Conservation (phyloP, 1,139 yeast genomes). For the Waltiozyma sp. region DNA sequence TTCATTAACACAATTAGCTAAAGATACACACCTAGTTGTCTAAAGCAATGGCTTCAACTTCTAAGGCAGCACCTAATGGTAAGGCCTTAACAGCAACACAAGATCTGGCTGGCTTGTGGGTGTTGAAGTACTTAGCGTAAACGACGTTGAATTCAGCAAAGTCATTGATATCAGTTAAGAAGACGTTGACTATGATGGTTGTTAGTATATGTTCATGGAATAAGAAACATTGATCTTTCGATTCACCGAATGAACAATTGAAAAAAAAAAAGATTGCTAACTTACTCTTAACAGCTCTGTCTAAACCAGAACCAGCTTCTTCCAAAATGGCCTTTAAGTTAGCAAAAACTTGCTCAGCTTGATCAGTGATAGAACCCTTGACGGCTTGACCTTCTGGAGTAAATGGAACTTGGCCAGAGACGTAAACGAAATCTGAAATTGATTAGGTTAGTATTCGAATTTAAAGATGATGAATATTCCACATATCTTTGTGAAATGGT, state of each 20-base stretch:
- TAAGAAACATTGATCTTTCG: too few species aligned
- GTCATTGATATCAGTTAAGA: conserved; percentile 78
- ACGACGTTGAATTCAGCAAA: conserved; percentile 77
- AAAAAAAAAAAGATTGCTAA: not conserved
- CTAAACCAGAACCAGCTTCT: conserved; percentile 74
- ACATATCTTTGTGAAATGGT: not conserved
- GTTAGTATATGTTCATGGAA: not conserved
- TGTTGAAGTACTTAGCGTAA: conserved; percentile 68
- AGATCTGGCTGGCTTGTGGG: conserved; percentile 90
- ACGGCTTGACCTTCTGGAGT: conserved; percentile 76
- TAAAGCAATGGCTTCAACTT: conserved; percentile 65
- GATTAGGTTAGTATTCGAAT: not conserved
- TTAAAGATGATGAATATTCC: not conserved
- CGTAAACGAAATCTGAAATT: conserved; percentile 59
- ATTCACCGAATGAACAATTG: too few species aligned
- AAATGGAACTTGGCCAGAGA: conserved; percentile 92
- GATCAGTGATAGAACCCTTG: conserved; percentile 64
- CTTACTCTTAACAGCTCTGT: conserved; percentile 58
- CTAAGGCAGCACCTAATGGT: conserved; percentile 67
- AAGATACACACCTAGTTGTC: conserved; percentile 4
- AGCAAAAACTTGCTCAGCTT: conserved; percentile 75
- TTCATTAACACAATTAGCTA: not conserved
- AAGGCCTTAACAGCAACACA: conserved; percentile 85
- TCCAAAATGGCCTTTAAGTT: conserved; percentile 68
- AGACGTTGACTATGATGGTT: conserved; percentile 44